Evolutionary conservation across 805 yeast genomes (phyloP), one percentile per base, ranked within the genome.

Genomic region (Yarrowia bubula): DNA sequence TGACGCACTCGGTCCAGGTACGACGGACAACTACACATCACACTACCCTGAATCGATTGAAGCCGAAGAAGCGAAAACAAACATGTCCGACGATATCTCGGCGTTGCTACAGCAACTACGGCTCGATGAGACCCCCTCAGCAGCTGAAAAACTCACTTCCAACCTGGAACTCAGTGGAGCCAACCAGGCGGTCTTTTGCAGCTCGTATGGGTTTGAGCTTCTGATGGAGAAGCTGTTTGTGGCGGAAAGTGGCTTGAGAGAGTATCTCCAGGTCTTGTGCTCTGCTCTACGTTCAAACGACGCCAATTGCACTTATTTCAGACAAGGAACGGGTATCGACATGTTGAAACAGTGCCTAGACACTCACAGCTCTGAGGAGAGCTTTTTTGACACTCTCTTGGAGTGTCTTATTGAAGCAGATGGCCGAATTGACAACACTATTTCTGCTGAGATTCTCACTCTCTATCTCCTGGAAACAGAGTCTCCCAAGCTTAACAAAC

Each of bases 161-260:
- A 55, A 47, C 28, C 38, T 55, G 9, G 46, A 11, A 8, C 13
- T 11, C 13, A 31, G 61, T 13, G 61, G 61, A 18, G 51, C 64
- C 51, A 43, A 15, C 35, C 64, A 58, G 35, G 50, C 64, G 2
- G 43, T 43, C 22, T 58, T 58, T 22, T 58, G 64, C 51, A 44
- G 51, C 43, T 58, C 64, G 7, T 58, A 43, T 44, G 64, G 64
- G 18, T 58, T 58, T 22, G 64, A 58, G 22, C 50, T 33, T 18
- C n/a, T 44, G n/a, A 58, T 58, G 64, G 64, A 58, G 51, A 43
- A 37, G 50, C 64, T 58, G 13, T 43, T 58, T 43, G 51, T 58
- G 18, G 51, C 51, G 15, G 43, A 33, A 22, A 33, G 35, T 14
- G 51, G 51, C 8, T 35, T 58, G 15, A 33, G 33, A 8, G 41